Evolutionary conservation across 176 grass and related monocot genomes (phyloP).

Genomic region (Rhipidocladum racemiflorum): DNA sequence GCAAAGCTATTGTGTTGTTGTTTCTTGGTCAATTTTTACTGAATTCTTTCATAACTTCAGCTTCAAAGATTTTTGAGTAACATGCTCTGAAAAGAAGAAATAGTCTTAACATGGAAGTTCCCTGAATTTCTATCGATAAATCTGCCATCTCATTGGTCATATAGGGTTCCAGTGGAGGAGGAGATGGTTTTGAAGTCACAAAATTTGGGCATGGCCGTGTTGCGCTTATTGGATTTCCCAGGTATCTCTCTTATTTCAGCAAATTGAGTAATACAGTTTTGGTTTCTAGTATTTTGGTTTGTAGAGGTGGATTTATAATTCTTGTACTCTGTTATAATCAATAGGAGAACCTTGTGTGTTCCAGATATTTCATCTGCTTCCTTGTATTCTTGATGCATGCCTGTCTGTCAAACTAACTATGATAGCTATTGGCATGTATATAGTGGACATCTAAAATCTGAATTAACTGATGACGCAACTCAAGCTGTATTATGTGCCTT

Average conservation of each 20-base stretch:
- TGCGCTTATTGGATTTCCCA: conserved; percentile 97
- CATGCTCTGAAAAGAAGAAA: neutral
- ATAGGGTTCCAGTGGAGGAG: conserved; percentile 83
- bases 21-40: neutral
- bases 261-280: neutral
- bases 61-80: neutral
- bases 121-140: neutral
- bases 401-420: conserved; percentile 17
- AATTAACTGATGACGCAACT: conserved; percentile 1
- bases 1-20: neutral
- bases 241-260: conserved; percentile 44
- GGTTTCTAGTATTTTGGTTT: neutral
- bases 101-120: neutral
- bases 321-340: neutral
- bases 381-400: conserved; percentile 24
- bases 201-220: conserved; percentile 98
- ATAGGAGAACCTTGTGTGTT: conserved; percentile 14
- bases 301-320: neutral
- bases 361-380: neutral
- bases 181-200: conserved; percentile 99
- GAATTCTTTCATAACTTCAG: neutral
- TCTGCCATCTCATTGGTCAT: conserved; percentile 19
- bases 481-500: neutral
- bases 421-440: neutral
- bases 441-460: conserved; percentile 11